Evolutionary conservation across 2,329 filamentous ascomycete species (phyloP).

Genomic region (Xylaria digitata): DNA sequence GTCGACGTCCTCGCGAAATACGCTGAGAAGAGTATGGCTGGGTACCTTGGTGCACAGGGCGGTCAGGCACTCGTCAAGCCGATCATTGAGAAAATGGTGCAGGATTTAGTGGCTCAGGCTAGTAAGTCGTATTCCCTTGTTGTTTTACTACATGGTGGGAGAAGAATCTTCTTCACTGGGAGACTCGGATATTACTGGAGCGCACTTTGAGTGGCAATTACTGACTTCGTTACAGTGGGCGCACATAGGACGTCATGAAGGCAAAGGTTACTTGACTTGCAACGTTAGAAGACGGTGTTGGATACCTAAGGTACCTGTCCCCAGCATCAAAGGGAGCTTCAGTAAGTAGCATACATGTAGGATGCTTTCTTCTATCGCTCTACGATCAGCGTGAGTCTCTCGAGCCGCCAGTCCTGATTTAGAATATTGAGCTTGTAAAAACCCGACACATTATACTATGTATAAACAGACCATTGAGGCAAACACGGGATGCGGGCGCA

Average conservation of each 20-base stretch:
- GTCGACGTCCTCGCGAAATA: conserved; percentile 91
- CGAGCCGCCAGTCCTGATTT: background rate
- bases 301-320: background rate
- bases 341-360: background rate
- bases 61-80: conserved; percentile 63
- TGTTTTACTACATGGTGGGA: background rate
- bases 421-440: conserved; percentile 5
- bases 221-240: conserved; percentile 34
- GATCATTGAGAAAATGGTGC: conserved; percentile 77
- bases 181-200: conserved; percentile 35
- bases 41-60: conserved; percentile 73
- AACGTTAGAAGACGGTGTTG: background rate
- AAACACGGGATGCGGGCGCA: background rate
- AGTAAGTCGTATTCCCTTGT: conserved; percentile 49
- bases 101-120: conserved; percentile 78
- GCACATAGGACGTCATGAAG: conserved; percentile 22
- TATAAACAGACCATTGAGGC: background rate
- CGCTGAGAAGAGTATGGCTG: conserved; percentile 84
- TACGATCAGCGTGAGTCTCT: background rate
- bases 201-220: background rate
- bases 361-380: conserved; percentile 8
- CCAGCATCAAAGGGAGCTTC: background rate
- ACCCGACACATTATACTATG: background rate
- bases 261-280: background rate
- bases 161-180: background rate